Conservation (phyloP, 495 filamentous ascomycete species). For the Recurvomyces mirabilis region DNA sequence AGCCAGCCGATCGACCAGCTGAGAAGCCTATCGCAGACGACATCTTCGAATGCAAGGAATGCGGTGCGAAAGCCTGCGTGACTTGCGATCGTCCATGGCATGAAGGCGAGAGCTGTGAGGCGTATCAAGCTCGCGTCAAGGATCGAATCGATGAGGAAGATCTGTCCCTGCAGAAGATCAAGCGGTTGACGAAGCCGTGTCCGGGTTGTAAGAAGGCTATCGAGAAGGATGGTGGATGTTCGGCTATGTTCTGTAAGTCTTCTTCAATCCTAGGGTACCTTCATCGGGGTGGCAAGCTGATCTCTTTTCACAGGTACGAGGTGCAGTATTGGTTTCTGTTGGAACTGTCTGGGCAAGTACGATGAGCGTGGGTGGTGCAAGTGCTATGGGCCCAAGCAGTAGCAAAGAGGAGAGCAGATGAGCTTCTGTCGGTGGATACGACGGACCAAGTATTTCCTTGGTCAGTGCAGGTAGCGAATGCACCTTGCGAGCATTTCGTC, state of each 20-base stretch:
- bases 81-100: constrained; percentile 32
- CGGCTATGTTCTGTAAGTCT: constrained; percentile 25
- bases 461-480: too few species aligned
- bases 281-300: too few species aligned
- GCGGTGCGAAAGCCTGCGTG: constrained; percentile 31
- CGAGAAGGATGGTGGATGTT: constrained; percentile 28
- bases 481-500: too few species aligned
- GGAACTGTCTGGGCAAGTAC: constrained; percentile 3
- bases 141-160: constrained; percentile 24
- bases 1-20: not conserved
- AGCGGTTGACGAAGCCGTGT: constrained; percentile 24
- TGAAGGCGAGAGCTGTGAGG: constrained; percentile 30
- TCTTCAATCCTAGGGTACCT: too few species aligned
- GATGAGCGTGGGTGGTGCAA: constrained; percentile 1
- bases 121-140: constrained; percentile 25
- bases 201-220: constrained; percentile 23
- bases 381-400: not conserved
- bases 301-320: constrained; percentile 1
- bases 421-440: too few species aligned
- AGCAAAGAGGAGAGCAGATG: not conserved
- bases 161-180: constrained; percentile 12
- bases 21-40: not conserved
- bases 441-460: too few species aligned
- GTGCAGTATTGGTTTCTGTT: constrained; percentile 14
- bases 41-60: constrained; percentile 28